Evolutionary conservation across 441 rosid genomes (phyloP).

Genomic region (Pelargonium australe): DNA sequence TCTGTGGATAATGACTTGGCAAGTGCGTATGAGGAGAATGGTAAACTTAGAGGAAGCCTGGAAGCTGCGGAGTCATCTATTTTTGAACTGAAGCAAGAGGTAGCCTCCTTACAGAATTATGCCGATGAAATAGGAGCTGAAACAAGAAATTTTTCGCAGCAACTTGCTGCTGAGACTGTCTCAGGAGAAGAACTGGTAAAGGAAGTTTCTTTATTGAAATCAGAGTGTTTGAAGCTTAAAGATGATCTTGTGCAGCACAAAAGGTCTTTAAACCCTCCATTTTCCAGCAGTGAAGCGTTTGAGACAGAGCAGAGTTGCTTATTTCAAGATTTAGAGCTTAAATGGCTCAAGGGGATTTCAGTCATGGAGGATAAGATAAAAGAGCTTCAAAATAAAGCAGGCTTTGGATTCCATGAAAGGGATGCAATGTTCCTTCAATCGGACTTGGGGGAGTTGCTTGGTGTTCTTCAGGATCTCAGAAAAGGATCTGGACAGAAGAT

Average conservation of each 20-base stretch:
- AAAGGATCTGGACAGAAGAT: slow-evolving; percentile 49
- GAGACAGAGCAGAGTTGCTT: slow-evolving; percentile 34
- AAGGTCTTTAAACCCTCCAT: slow-evolving; percentile 34
- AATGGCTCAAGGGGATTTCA: slow-evolving; percentile 65
- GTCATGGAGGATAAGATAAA: slow-evolving; percentile 66
- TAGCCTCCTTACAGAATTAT: slow-evolving; percentile 59
- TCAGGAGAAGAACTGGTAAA: slow-evolving; percentile 71
- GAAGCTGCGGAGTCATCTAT: slow-evolving; percentile 76
- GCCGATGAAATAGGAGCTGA: slow-evolving; percentile 71
- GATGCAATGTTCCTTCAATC: slow-evolving; percentile 49
- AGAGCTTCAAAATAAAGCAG: slow-evolving; percentile 64
- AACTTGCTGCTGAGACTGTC: slow-evolving; percentile 74
- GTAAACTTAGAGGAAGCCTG: slow-evolving; percentile 70
- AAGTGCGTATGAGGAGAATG: slow-evolving; percentile 64
- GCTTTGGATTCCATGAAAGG: slow-evolving; percentile 60
- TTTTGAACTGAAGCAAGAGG: slow-evolving; percentile 68
- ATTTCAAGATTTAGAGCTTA: slow-evolving; percentile 44
- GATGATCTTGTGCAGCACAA: slow-evolving; percentile 54
- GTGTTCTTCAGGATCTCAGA: slow-evolving; percentile 65
- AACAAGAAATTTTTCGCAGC: slow-evolving; percentile 60
- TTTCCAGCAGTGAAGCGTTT: slow-evolving; percentile 26
- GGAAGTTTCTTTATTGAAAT: slow-evolving; percentile 73
- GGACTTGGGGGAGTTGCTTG: slow-evolving; percentile 61
- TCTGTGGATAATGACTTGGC: slow-evolving; percentile 60
- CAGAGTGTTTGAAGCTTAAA: slow-evolving; percentile 72